These are phyloP conservation scores for Alloteropsis semialata DNA, from an alignment of 176 grass and related monocot genomes.

Conservation along the genomic window DNA sequence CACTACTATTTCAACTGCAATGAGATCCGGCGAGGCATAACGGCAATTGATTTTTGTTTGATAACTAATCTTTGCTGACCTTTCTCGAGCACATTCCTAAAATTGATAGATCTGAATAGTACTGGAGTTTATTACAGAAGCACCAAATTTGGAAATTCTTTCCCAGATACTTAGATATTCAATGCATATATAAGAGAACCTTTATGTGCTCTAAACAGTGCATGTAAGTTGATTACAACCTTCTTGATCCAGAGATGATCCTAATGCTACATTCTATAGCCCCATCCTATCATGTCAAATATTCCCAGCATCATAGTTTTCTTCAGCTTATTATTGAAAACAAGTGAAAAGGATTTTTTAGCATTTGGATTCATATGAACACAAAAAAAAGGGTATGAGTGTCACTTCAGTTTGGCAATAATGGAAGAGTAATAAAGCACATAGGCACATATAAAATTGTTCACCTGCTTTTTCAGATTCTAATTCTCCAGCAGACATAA, in stretches of 20 bases:
- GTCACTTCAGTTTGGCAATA: neutral
- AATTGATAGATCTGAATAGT: neutral
- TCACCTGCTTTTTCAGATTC: conserved; percentile 94
- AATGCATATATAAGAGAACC: neutral
- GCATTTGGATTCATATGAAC: neutral
- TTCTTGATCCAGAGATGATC: neutral
- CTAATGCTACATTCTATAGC: neutral
- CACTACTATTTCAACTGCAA: neutral
- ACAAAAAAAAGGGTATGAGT: neutral
- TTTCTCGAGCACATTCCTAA: neutral
- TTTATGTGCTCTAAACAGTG: neutral
- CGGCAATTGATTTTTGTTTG: neutral
- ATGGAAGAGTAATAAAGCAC: neutral
- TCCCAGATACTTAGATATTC: neutral
- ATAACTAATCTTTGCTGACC: neutral
- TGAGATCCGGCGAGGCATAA: neutral
- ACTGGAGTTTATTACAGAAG: neutral
- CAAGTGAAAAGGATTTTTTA: neutral
- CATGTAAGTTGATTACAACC: neutral
- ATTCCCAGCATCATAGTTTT: neutral
- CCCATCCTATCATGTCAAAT: conserved; percentile 1
- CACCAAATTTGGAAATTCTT: neutral
- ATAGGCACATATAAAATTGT: conserved; percentile 5
- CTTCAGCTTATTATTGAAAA: neutral
- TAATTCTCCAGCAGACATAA: conserved; percentile 95